These are phyloP conservation scores for Boletus subparvulus DNA, from an alignment of 768 basidiomycete species.

Conservation along the genomic window DNA sequence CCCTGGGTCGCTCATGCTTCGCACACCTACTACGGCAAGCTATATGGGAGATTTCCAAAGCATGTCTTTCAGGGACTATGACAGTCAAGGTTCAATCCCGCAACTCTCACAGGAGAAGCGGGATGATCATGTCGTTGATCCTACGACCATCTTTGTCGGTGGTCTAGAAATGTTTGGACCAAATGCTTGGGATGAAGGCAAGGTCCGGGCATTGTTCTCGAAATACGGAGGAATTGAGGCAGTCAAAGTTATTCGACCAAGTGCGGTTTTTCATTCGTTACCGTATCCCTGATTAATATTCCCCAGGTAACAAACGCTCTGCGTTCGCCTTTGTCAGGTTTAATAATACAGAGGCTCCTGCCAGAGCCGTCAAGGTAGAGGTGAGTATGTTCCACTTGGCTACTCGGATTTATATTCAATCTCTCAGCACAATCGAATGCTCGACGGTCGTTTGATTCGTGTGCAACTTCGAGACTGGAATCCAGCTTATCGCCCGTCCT, in stretches of 20 bases:
- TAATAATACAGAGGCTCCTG: conserved; percentile 58
- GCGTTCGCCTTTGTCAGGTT: conserved; percentile 82
- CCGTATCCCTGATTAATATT: not conserved
- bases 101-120: conserved; percentile 24
- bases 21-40: conserved; percentile 46
- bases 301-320: conserved; percentile 56
- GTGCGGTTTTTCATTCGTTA: conserved; percentile 41
- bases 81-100: conserved; percentile 18
- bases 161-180: conserved; percentile 66
- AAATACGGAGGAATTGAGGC: conserved; percentile 64
- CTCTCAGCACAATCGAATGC: conserved; percentile 66
- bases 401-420: conserved; percentile 1
- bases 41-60: conserved; percentile 36
- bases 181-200: conserved; percentile 67
- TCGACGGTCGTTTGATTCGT: conserved; percentile 69
- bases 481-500: conserved; percentile 45
- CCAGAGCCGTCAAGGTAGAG: conserved; percentile 65
- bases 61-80: conserved; percentile 25
- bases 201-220: conserved; percentile 56
- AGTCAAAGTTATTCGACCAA: conserved; percentile 63
- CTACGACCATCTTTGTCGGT: conserved; percentile 73
- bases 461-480: conserved; percentile 74
- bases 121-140: conserved; percentile 53
- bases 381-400: conserved; percentile 34
- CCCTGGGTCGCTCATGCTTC: conserved; percentile 46